phyloP scores from a whole-genome alignment of 257 asterid genomes.

The Perilla frutescens region DNA sequence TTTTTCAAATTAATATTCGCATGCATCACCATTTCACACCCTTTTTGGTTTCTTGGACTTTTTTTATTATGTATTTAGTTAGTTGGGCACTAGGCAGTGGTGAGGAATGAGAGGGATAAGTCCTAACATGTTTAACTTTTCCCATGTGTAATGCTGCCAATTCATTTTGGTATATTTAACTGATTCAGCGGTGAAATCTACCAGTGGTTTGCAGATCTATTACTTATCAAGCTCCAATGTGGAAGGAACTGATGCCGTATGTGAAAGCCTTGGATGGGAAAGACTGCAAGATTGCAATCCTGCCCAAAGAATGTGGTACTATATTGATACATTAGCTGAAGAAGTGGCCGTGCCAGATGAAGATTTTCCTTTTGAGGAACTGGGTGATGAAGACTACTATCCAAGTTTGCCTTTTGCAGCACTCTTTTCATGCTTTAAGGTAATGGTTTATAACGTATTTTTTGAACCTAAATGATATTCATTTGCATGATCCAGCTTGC shows the following conservation, averaged over 20 bases:
- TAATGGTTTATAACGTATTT: conserved; percentile 37
- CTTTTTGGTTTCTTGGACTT: background rate
- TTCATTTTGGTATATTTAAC: conserved; percentile 26
- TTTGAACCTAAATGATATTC: conserved; percentile 21
- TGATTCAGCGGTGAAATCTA: conserved; percentile 38
- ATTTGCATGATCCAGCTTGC: conserved; percentile 15
- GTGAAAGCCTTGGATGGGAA: conserved; percentile 85
- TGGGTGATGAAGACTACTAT: conserved; percentile 83
- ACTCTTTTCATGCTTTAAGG: conserved; percentile 92
- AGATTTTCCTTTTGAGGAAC: conserved; percentile 69
- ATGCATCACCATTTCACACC: background rate
- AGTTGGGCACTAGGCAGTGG: too few species aligned
- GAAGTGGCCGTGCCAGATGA: conserved; percentile 53
- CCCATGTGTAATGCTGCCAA: conserved; percentile 1
- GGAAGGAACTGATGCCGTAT: conserved; percentile 72
- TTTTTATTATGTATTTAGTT: background rate
- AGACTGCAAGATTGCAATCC: conserved; percentile 75
- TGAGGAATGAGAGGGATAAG: background rate
- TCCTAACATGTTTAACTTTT: background rate
- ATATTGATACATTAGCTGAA: conserved; percentile 63
- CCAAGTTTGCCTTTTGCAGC: conserved; percentile 98
- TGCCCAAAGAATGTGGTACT: conserved; percentile 70
- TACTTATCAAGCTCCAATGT: conserved; percentile 73
- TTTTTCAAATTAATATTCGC: background rate
- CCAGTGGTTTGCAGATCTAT: conserved; percentile 86